phyloP scores from a whole-genome alignment of 257 asterid genomes.

The Prunella vulgaris region DNA sequence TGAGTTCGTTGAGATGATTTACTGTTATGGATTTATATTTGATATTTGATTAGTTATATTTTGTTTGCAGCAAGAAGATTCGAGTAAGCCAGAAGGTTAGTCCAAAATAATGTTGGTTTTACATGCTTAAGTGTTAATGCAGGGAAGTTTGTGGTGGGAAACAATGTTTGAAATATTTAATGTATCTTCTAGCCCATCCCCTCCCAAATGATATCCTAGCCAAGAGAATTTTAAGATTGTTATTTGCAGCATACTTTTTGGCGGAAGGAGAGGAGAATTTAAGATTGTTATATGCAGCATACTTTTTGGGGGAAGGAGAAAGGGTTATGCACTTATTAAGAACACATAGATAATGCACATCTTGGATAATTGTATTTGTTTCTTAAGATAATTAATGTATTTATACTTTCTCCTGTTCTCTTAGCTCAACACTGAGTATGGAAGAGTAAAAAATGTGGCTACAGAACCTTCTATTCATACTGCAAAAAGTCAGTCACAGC shows the following conservation, averaged over 20 bases:
- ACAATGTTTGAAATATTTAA: neutral
- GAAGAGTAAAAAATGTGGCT: constrained; percentile 34
- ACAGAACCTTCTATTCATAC: constrained; percentile 32
- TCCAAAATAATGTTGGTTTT: constrained; percentile 8
- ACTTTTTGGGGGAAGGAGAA: neutral
- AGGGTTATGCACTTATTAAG: neutral
- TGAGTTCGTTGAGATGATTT: constrained; percentile 1
- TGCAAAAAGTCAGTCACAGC: constrained; percentile 44
- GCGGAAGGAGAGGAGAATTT: neutral
- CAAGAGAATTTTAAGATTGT: neutral
- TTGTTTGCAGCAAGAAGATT: constrained; percentile 76
- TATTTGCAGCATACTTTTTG: neutral
- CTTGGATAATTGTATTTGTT: neutral
- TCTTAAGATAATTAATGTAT: neutral
- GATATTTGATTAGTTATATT: neutral
- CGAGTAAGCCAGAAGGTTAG: constrained; percentile 78
- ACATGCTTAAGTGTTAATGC: constrained; percentile 14
- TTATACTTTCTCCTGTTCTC: constrained; percentile 1
- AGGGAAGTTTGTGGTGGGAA: neutral
- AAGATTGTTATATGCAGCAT: neutral
- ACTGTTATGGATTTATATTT: neutral
- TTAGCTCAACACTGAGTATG: constrained; percentile 68
- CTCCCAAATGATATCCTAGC: neutral
- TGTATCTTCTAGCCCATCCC: neutral
- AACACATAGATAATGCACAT: neutral